Conservation (phyloP, 2,329 filamentous ascomycete genomes). For the Drechslera avenae region DNA sequence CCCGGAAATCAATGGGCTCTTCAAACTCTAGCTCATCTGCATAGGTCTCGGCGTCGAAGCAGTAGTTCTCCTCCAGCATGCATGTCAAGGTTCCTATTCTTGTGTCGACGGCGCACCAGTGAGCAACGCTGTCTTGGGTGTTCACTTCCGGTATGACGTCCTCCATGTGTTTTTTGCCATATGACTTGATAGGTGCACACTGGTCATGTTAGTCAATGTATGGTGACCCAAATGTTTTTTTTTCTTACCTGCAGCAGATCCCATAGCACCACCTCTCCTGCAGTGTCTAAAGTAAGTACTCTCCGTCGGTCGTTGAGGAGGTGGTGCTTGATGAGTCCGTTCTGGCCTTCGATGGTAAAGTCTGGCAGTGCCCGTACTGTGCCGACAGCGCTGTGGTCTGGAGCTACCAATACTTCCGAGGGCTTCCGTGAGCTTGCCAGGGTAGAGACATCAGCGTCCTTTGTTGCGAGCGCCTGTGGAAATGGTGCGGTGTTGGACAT, state of each 20-base stretch:
- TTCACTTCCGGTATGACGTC: conserved; percentile 88
- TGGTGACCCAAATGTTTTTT: neutral
- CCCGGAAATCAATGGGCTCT: conserved; percentile 78
- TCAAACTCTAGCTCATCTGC: conserved; percentile 82
- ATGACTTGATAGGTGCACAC: conserved; percentile 88
- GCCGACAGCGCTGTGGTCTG: conserved; percentile 37
- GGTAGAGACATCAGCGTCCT: conserved; percentile 63
- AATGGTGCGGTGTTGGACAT: conserved; percentile 85
- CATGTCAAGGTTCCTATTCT: conserved; percentile 91
- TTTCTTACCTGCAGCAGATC: conserved; percentile 78
- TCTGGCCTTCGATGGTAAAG: conserved; percentile 81
- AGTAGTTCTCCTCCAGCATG: conserved; percentile 90
- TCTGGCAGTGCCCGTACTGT: conserved; percentile 54
- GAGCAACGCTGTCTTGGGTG: conserved; percentile 84
- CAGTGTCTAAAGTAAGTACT: conserved; percentile 90
- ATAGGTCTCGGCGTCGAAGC: conserved; percentile 97
- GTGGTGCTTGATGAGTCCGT: conserved; percentile 91
- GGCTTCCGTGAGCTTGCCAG: conserved; percentile 60
- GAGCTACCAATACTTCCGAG: conserved; percentile 59
- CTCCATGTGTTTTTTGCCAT: conserved; percentile 90
- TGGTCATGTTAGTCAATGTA: conserved; percentile 47
- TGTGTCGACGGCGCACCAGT: conserved; percentile 95
- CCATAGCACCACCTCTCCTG: conserved; percentile 93
- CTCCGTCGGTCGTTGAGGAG: conserved; percentile 88
- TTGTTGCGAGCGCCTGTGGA: conserved; percentile 59